Evolutionary conservation across 208 protist genomes (phyloP), one percentile per base, ranked within the genome.

Genomic region (Jaenimonas drosophilae): DNA sequence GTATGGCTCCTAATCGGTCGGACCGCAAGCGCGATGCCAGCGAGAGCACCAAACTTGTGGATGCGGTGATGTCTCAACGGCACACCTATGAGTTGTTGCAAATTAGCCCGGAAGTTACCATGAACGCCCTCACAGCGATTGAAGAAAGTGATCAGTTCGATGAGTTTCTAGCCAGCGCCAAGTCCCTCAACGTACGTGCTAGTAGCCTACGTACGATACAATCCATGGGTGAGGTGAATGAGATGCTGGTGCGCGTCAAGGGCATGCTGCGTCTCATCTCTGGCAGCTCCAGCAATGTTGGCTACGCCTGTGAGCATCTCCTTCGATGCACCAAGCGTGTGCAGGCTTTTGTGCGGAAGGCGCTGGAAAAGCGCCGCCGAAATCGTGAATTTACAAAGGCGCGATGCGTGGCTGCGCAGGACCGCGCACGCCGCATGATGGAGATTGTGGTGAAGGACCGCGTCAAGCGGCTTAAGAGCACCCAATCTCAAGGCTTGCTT

Each of bases 381-480:
- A 19, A 25, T 14, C 20, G 30, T 19, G 29, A 30, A 4, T 43
- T 44, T 16, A 34, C 19, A 14, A 16, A 39, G n/a, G 24, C 17
- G 17, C 48, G 48, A 7, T 54, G 48, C 33, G 33, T 21, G 6
- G 17, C 33, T 4, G 11, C 14, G 23, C 48, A 54, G 33, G 25
- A 17, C 3, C 20, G 30, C 11, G 48, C 34, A n/a, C 28, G 48
- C 5, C 11, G 24, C 5, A 34, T 44, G 9, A 9, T 54, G 32
- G 48, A 54, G 11, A 7, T 24, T 7, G 48, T 54, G 33, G 48
- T 54, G 25, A 54, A 54, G 32, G 48, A 54, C 20, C 17, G 24
- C 7, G 34, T 54, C 4, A 30, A 34, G 48, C 30, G 48, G 12
- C 34, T 30, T 14, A 30, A 25, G 32, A 44, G 34, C 48, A 19